phyloP scores from a whole-genome alignment of 345 rosid genomes.

The Moricandia moricandioides region DNA sequence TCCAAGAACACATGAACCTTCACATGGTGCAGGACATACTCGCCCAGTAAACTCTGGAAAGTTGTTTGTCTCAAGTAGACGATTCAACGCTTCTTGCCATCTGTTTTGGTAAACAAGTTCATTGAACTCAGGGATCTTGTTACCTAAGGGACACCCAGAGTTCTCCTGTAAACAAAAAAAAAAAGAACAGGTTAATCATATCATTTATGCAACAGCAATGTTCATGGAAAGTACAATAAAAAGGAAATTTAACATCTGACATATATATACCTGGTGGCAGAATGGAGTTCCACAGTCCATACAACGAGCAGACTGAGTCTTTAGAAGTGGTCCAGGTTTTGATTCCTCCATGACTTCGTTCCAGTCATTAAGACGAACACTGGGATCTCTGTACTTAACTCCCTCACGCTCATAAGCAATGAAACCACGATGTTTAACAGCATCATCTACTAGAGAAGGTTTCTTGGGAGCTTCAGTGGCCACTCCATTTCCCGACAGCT shows the following conservation, averaged over 20 bases:
- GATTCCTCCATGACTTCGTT: conserved; percentile 86
- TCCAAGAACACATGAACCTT: conserved; percentile 99
- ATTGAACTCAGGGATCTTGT: conserved; percentile 98
- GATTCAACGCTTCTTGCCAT: conserved; percentile 96
- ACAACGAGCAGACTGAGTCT: conserved; percentile 97
- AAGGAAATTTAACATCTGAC: neutral
- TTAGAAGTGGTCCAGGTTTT: conserved; percentile 77
- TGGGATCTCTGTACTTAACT: conserved; percentile 85
- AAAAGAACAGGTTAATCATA: neutral
- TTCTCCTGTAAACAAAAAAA: conserved; percentile 56
- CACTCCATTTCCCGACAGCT: conserved; percentile 41
- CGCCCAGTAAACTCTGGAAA: conserved; percentile 99
- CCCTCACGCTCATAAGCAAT: conserved; percentile 92
- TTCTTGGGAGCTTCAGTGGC: conserved; percentile 45
- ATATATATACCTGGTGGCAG: conserved; percentile 79
- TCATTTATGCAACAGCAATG: neutral
- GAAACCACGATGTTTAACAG: conserved; percentile 84
- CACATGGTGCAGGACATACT: conserved; percentile 99
- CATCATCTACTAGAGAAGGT: conserved; percentile 62
- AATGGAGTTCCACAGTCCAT: conserved; percentile 99
- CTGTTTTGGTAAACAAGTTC: conserved; percentile 97
- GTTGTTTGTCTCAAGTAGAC: conserved; percentile 95
- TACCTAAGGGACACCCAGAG: conserved; percentile 98
- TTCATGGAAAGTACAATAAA: too few species aligned
- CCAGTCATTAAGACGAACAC: conserved; percentile 82